Percentiles rank a stretch among this genome's conserved stretches.
Evolutionary conservation across 2,329 filamentous ascomycete species (phyloP).

Genomic region (Cladobotryum protrusum): DNA sequence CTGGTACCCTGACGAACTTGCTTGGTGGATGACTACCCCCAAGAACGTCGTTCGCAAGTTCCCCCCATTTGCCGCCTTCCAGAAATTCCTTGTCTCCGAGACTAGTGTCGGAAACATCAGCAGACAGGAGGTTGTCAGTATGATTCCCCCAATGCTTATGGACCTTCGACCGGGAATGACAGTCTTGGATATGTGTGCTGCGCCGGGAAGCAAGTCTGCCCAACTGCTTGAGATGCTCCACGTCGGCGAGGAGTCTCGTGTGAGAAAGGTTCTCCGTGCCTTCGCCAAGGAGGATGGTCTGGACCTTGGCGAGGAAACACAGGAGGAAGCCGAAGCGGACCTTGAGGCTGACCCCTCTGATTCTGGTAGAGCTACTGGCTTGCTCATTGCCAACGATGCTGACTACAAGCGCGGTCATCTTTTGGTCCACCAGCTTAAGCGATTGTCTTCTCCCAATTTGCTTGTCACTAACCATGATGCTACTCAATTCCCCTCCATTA

Average conservation of each 20-base stretch:
- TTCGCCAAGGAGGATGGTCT: constrained; percentile 56
- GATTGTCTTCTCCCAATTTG: constrained; percentile 90
- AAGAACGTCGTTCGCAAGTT: constrained; percentile 95
- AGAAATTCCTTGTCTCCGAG: constrained; percentile 96
- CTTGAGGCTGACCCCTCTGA: constrained; percentile 59
- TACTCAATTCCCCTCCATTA: constrained; percentile 88
- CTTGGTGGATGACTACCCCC: constrained; percentile 96
- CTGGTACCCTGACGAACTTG: constrained; percentile 93
- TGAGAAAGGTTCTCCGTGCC: constrained; percentile 62
- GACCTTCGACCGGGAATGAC: constrained; percentile 87
- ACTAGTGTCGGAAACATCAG: constrained; percentile 96
- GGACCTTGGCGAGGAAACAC: constrained; percentile 41
- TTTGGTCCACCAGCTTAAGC: constrained; percentile 96
- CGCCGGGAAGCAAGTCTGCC: constrained; percentile 92
- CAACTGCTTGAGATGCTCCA: constrained; percentile 95
- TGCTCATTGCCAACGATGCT: constrained; percentile 91
- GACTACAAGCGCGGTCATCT: constrained; percentile 97
- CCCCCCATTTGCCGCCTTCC: constrained; percentile 88
- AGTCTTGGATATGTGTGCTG: constrained; percentile 92
- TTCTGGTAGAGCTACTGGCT: constrained; percentile 79
- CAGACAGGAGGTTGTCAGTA: constrained; percentile 94
- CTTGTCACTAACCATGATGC: constrained; percentile 98
- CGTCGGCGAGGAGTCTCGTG: constrained; percentile 80
- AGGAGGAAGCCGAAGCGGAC: constrained; percentile 42
- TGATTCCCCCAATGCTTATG: constrained; percentile 94